Base-by-base conservation (phyloP, 352 stramenopile species). In the Phytophthora kernoviae region DNA sequence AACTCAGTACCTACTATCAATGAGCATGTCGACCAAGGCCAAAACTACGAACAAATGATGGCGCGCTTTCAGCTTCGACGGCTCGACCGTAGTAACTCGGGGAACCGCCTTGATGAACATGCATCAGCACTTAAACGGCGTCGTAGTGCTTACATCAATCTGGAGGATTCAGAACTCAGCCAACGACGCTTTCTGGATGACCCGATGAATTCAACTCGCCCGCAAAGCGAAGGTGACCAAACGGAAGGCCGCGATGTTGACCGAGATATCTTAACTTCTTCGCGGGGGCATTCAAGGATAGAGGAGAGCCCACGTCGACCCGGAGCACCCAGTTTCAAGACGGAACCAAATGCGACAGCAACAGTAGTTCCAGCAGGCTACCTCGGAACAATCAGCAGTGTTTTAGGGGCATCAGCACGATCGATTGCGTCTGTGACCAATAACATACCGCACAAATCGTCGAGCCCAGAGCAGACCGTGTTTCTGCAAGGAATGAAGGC, bases 31-130 rank as follows among this genome's bases (percentile, higher is more conserved):
- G 51, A 58, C 5, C 41, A 58, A 47, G 70, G 57, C 0, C 58
- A 70, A 21, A 68, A 73, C 5, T 81, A 80, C 34, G 75, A 84
- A 44, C 37, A 76, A 15, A 74, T 84, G 63, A 83, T 87, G 72
- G 66, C 77, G 41, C 72, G 69, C 1, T 87, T 83, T 52, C 77
- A 84, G 45, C 26, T 84, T 17, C 70, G 77, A 5, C 56, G 73
- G 0, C 41, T 82, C 5, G 62, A 77, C 10, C 20, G 27, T 5
- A 22, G 36, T 2, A 43, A 53, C 15, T 65, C 55, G 5, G 30
- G 34, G 5, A 42, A 49, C 48, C 56, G 50, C 26, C 6, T 65
- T 0, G 49, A 43, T 7, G 21, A 20, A 14, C 47, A 60, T 1
- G 7, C 30, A 2, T 59, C 50, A 37, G 15, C 26, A 11, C n/a